Percentiles rank a stretch among this genome's conserved stretches.
Evolutionary conservation across 2,329 filamentous ascomycete genomes (phyloP).

Genomic region (Aspergillus sclerotialis): DNA sequence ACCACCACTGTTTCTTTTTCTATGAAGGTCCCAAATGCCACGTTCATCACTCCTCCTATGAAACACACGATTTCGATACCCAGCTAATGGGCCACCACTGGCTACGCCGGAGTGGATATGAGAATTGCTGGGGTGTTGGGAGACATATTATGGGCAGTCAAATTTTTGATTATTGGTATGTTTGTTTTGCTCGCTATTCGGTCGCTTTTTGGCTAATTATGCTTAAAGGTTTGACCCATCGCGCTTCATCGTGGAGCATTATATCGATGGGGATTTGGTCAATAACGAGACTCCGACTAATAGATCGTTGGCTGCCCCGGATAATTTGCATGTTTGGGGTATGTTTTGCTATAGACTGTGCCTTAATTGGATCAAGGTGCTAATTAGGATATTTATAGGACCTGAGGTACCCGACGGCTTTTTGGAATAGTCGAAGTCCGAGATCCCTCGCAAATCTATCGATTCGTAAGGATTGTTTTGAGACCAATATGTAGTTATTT

Average conservation of each 20-base stretch:
- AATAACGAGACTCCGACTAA: slow-evolving; percentile 47
- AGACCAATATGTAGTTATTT: too few relatives aligned
- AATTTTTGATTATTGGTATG: slow-evolving; percentile 67
- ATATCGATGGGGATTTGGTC: slow-evolving; percentile 64
- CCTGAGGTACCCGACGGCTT: too few relatives aligned
- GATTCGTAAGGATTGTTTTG: too few relatives aligned
- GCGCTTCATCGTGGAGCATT: slow-evolving; percentile 61
- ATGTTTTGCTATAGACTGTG: too few relatives aligned
- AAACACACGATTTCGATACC: slow-evolving; percentile 65
- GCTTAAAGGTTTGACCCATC: slow-evolving; percentile 41
- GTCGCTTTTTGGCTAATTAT: neutral
- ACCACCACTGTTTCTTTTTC: slow-evolving; percentile 54
- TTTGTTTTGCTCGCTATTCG: neutral
- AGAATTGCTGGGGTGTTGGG: slow-evolving; percentile 63
- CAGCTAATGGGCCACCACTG: slow-evolving; percentile 65
- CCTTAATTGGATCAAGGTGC: too few relatives aligned
- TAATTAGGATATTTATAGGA: too few relatives aligned
- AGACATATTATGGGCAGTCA: slow-evolving; percentile 63
- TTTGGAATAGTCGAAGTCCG: too few relatives aligned
- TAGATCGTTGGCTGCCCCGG: slow-evolving; percentile 4
- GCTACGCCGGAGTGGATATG: slow-evolving; percentile 56
- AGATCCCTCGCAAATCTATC: too few relatives aligned
- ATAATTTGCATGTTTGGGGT: slow-evolving; percentile 6
- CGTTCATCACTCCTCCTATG: slow-evolving; percentile 63
- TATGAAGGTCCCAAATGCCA: slow-evolving; percentile 29